phyloP scores from a whole-genome alignment of 192 early-diverging fungal species.

The Rhizophagus sp. region DNA sequence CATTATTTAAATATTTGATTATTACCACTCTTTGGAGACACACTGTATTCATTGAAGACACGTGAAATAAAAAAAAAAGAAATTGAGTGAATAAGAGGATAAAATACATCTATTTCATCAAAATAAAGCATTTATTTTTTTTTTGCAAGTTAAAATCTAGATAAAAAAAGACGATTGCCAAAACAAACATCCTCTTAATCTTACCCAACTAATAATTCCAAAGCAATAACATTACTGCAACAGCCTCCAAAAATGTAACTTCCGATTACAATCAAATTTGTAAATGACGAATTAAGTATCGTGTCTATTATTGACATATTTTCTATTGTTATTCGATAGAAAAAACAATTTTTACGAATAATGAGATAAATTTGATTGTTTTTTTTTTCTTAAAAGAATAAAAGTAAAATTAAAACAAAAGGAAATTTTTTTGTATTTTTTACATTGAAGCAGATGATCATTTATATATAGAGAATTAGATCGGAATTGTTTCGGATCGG shows the following conservation, averaged over 20 bases:
- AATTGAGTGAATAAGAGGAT: no score
- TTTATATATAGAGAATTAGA: no score
- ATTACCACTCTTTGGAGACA: constrained; percentile 60
- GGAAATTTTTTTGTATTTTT: not conserved
- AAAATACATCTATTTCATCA: not conserved
- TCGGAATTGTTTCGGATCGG: no score
- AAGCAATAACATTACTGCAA: constrained; percentile 84
- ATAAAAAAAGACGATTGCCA: not conserved
- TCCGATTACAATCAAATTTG: constrained; percentile 48
- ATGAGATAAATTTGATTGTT: not conserved
- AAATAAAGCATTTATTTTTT: not conserved
- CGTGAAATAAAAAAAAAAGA: constrained; percentile 1
- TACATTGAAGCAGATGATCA: no score
- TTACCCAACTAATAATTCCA: constrained; percentile 77
- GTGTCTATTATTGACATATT: not conserved
- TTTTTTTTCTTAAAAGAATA: not conserved
- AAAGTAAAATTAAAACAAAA: not conserved
- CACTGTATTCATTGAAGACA: constrained; percentile 32
- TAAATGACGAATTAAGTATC: not conserved
- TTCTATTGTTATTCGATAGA: not conserved
- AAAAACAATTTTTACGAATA: not conserved
- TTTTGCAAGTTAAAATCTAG: no score
- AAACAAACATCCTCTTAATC: not conserved
- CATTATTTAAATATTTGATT: not conserved
- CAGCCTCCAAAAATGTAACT: constrained; percentile 85